Evolutionary conservation across 371 early-diverging fungal species (phyloP), one percentile per base, ranked within the genome.

Genomic region (Mucor indicus): DNA sequence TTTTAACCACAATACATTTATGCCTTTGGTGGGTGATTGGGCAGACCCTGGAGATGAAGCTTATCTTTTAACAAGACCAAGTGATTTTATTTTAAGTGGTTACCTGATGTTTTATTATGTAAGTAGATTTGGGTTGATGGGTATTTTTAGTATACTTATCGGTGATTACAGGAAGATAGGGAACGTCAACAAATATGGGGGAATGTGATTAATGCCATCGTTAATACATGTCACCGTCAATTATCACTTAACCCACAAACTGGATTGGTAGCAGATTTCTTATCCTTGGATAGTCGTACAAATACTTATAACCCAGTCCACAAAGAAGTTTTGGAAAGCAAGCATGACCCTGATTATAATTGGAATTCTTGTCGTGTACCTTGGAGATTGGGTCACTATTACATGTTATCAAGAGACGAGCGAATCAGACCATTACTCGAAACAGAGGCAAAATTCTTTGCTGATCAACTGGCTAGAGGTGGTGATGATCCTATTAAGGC

Each of bases 21-120:
- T 80, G 79, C 79, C 81, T 0, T 48, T 78, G 12, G 52, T 83
- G 17, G 84, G 84, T 15, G 84, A 83, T 43, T 83, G 84, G 84
- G 80, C 79, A 21, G 69, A 74, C 33, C 67, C 62, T 27, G 80
- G 79, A n/a, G 75, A 76, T 38, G 79, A 80, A 23, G 75, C 68
- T 16, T 63, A 69, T 29, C 52, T 65, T 23, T 65, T 81, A 21
- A 83, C 80, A 2, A 57, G 84, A 22, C 80, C 84, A 0, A 75
- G 78, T 44, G 81, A 81, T 57, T 83, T 81, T 44, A 79, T 83
- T 48, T 57, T 83, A 12, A 69, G 76, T 33, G 79, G 75, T 7
- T 83, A 74, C 32, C 42, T 80, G 40, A 62, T 81, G 2, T 83
- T 83, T 46, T 77, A 78, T 31, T 67, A 76, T 30, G 71, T 67